Conservation (phyloP, 2,329 filamentous ascomycete species). For the Waltergamsia citrina region DNA sequence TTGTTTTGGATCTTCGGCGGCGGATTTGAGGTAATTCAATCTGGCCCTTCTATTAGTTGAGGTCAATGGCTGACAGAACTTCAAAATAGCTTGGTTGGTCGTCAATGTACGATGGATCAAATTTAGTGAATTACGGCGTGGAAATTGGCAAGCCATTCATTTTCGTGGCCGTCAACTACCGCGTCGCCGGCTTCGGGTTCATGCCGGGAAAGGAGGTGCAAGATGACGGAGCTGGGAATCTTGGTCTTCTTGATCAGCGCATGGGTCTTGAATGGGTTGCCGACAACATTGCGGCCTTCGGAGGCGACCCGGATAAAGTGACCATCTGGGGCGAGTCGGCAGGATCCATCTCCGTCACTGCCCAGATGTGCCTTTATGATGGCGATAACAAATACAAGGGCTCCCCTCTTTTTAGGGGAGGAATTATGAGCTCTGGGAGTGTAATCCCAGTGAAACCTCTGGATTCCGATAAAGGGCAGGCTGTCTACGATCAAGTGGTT, state of each 20-base stretch:
- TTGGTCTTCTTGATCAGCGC: slow-evolving; percentile 52
- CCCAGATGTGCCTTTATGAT: slow-evolving; percentile 53
- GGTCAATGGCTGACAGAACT: too few relatives aligned
- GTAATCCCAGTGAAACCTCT: slow-evolving; percentile 40
- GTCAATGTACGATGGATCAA: slow-evolving; percentile 24
- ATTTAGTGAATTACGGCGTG: slow-evolving; percentile 22
- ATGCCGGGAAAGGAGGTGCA: slow-evolving; percentile 45
- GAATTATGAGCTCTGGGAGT: slow-evolving; percentile 54
- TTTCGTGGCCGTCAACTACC: slow-evolving; percentile 57
- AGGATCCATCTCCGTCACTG: slow-evolving; percentile 49
- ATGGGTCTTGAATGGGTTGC: slow-evolving; percentile 53
- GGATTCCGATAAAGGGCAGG: slow-evolving; percentile 46
- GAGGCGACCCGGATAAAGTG: slow-evolving; percentile 54
- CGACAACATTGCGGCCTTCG: slow-evolving; percentile 56
- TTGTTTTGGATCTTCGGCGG: slow-evolving; percentile 50
- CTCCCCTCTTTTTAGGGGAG: slow-evolving; percentile 45
- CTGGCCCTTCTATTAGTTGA: too few relatives aligned
- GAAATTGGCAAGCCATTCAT: slow-evolving; percentile 45
- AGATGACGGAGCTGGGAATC: slow-evolving; percentile 44
- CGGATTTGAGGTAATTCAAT: slow-evolving; percentile 24
- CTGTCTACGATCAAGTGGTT: slow-evolving; percentile 42
- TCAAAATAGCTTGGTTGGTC: slow-evolving; percentile 22
- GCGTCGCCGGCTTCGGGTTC: slow-evolving; percentile 47
- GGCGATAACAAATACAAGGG: slow-evolving; percentile 52
- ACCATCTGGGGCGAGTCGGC: slow-evolving; percentile 57